phyloP scores from a whole-genome alignment of 2,329 filamentous ascomycete genomes.

The Colletotrichum sp. region DNA sequence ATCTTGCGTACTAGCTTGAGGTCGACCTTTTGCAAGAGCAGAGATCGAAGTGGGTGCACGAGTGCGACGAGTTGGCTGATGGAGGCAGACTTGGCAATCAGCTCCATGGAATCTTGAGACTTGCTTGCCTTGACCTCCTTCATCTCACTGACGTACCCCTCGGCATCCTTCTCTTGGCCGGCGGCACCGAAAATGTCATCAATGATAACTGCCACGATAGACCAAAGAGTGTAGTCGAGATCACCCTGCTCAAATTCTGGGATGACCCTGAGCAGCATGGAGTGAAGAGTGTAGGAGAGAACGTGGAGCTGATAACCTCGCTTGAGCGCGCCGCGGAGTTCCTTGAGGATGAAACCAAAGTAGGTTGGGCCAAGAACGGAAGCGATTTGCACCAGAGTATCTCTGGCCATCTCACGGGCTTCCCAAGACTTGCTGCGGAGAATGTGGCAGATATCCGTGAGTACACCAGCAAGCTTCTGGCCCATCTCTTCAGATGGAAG shows the following conservation, averaged over 20 bases:
- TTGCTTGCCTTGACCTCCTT: conserved; percentile 98
- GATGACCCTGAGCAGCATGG: conserved; percentile 78
- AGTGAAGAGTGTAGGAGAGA: conserved; percentile 92
- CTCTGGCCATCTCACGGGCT: conserved; percentile 87
- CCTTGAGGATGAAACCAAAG: conserved; percentile 92
- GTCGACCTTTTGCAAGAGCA: conserved; percentile 85
- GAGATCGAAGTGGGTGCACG: conserved; percentile 75
- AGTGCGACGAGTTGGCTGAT: conserved; percentile 75
- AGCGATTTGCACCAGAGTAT: conserved; percentile 84
- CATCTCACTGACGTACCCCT: conserved; percentile 93
- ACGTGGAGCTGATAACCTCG: conserved; percentile 94
- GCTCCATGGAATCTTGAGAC: conserved; percentile 96
- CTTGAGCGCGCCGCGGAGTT: conserved; percentile 80
- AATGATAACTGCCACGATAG: conserved; percentile 86
- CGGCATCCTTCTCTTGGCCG: conserved; percentile 95
- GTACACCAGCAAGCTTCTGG: conserved; percentile 76
- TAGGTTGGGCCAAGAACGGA: conserved; percentile 80
- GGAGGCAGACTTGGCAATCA: conserved; percentile 83
- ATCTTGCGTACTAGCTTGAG: conserved; percentile 86
- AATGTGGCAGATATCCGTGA: conserved; percentile 93
- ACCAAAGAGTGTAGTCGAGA: conserved; percentile 82
- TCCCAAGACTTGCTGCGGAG: conserved; percentile 88
- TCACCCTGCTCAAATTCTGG: conserved; percentile 80
- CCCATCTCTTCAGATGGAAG: conserved; percentile 76
- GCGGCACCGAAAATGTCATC: conserved; percentile 94